Evolutionary conservation across 495 filamentous ascomycete species (phyloP).

Genomic region (Podospora appendiculata): DNA sequence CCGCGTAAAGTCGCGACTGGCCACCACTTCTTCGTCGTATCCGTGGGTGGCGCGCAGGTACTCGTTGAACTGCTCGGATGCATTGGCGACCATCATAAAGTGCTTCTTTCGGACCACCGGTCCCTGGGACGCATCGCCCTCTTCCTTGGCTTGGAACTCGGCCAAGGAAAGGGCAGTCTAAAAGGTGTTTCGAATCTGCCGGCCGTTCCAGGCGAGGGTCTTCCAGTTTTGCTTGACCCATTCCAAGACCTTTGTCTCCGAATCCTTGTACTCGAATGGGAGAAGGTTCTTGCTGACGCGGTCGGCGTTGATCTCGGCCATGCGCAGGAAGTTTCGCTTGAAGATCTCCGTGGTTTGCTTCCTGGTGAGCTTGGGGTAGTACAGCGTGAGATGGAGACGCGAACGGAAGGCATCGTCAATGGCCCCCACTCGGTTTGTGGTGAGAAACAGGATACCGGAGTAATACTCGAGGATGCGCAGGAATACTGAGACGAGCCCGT

Average conservation of each 20-base stretch:
- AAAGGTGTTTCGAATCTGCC: constrained; percentile 40
- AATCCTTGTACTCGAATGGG: constrained; percentile 5
- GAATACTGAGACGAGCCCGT: constrained; percentile 47
- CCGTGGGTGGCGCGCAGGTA: background rate
- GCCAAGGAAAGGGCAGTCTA: constrained; percentile 34
- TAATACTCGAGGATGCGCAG: constrained; percentile 54
- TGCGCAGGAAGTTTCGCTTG: constrained; percentile 23
- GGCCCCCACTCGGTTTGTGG: constrained; percentile 45
- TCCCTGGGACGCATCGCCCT: background rate
- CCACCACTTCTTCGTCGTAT: background rate
- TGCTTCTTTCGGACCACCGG: background rate
- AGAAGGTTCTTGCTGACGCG: constrained; percentile 4
- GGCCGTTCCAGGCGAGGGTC: constrained; percentile 32
- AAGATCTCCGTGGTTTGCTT: constrained; percentile 26
- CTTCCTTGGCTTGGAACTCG: constrained; percentile 18
- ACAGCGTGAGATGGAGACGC: constrained; percentile 43
- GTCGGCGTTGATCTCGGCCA: constrained; percentile 13
- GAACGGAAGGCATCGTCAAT: constrained; percentile 51
- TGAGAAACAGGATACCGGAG: constrained; percentile 49
- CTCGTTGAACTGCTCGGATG: background rate
- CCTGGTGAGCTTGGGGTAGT: constrained; percentile 32
- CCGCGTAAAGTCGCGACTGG: background rate
- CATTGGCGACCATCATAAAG: background rate
- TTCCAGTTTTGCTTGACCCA: constrained; percentile 12
- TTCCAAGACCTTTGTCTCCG: constrained; percentile 9